These are phyloP conservation scores for Aspergillus diversus DNA, from an alignment of 495 filamentous ascomycete genomes.

Conservation along the genomic window DNA sequence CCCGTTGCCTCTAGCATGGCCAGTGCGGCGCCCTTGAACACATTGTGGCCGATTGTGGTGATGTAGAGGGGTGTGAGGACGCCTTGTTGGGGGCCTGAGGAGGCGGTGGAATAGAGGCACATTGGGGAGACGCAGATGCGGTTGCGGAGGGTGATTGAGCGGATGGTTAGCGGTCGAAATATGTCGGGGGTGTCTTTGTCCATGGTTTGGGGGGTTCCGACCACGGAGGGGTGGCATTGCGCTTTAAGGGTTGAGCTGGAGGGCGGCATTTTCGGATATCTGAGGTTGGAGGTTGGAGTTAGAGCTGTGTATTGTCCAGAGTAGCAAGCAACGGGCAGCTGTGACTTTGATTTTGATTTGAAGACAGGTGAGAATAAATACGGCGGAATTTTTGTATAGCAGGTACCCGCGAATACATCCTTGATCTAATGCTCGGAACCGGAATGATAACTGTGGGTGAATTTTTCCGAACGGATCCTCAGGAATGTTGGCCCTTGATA, in stretches of 20 bases:
- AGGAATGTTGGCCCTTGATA: not conserved
- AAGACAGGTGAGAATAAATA: not conserved
- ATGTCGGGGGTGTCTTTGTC: not conserved
- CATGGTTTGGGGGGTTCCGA: not conserved
- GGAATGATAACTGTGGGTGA: not conserved
- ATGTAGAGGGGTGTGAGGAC: slow-evolving; percentile 2
- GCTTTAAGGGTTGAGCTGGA: not conserved
- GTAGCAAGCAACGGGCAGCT: not conserved
- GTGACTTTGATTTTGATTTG: not conserved
- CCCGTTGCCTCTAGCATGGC: slow-evolving; percentile 7
- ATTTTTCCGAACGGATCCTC: not conserved
- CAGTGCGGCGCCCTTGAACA: not conserved
- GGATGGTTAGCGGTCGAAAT: not conserved
- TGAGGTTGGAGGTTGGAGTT: too few relatives aligned
- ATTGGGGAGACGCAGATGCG: slow-evolving; percentile 11
- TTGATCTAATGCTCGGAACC: too few relatives aligned
- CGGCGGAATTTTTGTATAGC: not conserved
- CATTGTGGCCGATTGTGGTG: slow-evolving; percentile 5
- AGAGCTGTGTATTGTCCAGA: too few relatives aligned
- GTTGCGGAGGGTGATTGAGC: slow-evolving; percentile 7
- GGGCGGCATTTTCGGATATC: not conserved
- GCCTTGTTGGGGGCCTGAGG: not conserved
- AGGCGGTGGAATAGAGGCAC: slow-evolving; percentile 5
- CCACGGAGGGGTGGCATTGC: not conserved
- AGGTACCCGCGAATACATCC: not conserved